Percentiles rank a stretch among this genome's conserved stretches.
Evolutionary conservation across 2,329 filamentous ascomycete species (phyloP).

Genomic region (Lithohypha guttulata): DNA sequence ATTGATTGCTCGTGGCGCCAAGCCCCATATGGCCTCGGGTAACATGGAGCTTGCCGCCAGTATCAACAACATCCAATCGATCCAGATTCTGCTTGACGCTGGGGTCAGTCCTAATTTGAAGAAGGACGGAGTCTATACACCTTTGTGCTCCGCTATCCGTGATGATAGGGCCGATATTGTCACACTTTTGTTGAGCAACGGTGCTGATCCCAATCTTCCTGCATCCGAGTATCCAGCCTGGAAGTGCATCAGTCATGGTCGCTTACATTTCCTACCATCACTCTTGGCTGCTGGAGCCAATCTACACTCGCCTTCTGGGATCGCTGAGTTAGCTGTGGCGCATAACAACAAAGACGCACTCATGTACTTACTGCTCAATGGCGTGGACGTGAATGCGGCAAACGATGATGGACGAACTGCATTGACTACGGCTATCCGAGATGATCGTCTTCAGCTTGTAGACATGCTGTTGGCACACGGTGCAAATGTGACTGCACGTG

Average conservation of each 20-base stretch:
- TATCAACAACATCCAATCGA: conserved; percentile 53
- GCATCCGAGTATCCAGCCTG: conserved; percentile 56
- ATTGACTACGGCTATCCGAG: conserved; percentile 55
- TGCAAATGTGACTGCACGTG: conserved; percentile 52
- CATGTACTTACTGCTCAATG: conserved; percentile 49
- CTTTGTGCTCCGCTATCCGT: conserved; percentile 56
- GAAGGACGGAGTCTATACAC: conserved; percentile 58
- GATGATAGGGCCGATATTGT: conserved; percentile 55
- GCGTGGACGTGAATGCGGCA: conserved; percentile 51
- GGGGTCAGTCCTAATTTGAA: conserved; percentile 50
- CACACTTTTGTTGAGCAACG: conserved; percentile 44
- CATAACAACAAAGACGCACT: conserved; percentile 52
- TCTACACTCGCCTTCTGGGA: conserved; percentile 50
- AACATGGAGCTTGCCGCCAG: conserved; percentile 55
- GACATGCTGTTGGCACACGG: conserved; percentile 48
- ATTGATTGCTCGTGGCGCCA: conserved; percentile 51
- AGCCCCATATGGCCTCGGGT: conserved; percentile 49
- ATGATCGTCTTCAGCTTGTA: conserved; percentile 49
- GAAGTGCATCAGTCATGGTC: conserved; percentile 58
- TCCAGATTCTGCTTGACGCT: conserved; percentile 46
- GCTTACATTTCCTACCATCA: conserved; percentile 49
- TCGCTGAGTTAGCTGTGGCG: conserved; percentile 53
- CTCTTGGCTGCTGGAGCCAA: conserved; percentile 52
- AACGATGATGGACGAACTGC: conserved; percentile 49
- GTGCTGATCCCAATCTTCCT: conserved; percentile 43